Conservation (phyloP, 1,139 yeast genomes). For the Blastobotrys capitulatus region DNA sequence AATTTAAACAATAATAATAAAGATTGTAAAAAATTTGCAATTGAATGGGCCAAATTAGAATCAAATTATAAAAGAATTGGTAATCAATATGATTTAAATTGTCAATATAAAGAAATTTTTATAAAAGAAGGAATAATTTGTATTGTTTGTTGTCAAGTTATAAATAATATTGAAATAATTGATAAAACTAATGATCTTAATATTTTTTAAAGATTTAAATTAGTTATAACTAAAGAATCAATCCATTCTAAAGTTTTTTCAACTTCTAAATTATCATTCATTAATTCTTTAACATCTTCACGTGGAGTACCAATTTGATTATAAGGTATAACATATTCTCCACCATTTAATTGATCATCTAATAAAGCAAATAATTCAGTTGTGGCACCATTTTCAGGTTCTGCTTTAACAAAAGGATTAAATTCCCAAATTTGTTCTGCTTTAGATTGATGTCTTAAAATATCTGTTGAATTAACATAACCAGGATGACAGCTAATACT, state of each 20-base stretch:
- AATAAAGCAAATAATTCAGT: slow-evolving; percentile 40
- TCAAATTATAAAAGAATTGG: background rate
- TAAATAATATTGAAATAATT: background rate
- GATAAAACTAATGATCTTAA: background rate
- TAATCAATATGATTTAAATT: background rate
- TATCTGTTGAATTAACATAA: slow-evolving; percentile 36
- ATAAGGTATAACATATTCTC: slow-evolving; percentile 1
- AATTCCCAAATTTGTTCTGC: background rate
- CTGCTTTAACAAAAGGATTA: background rate
- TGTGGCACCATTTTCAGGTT: slow-evolving; percentile 28
- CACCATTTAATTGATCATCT: slow-evolving; percentile 32
- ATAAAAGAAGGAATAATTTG: background rate
- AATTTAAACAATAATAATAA: no score
- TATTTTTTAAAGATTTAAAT: background rate
- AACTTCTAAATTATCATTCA: background rate
- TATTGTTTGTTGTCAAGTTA: background rate
- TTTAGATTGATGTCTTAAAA: slow-evolving; percentile 33
- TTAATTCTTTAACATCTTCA: background rate
- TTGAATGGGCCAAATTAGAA: background rate
- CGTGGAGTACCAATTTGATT: background rate
- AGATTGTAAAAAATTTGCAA: background rate
- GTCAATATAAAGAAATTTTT: background rate
- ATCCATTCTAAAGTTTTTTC: background rate
- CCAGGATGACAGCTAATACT: slow-evolving; percentile 48
- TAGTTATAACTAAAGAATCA: background rate